phyloP scores from a whole-genome alignment of 2,329 filamentous ascomycete species.

The Lasiodiplodia sp. region DNA sequence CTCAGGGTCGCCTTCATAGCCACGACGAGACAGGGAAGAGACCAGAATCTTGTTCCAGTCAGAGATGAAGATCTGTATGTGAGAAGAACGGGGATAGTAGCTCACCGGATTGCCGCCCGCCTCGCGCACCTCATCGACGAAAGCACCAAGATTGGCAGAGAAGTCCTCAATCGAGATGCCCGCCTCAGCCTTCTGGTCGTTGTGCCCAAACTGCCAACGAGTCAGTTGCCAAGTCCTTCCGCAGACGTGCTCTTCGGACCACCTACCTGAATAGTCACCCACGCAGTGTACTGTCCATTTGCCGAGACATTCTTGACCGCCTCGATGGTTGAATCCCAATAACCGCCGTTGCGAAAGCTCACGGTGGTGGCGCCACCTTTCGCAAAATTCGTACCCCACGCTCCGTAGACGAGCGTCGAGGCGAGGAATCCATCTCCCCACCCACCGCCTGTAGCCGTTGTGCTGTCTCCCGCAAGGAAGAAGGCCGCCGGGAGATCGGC shows the following conservation, averaged over 20 bases:
- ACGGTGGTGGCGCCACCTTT: conserved; percentile 59
- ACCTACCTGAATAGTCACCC: conserved; percentile 59
- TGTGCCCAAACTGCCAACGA: conserved; percentile 65
- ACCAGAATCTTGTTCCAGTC: conserved; percentile 14
- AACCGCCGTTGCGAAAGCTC: conserved; percentile 59
- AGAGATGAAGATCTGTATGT: neutral
- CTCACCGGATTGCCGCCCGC: conserved; percentile 43
- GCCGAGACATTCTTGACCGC: conserved; percentile 48
- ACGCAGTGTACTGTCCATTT: conserved; percentile 50
- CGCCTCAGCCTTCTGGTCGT: conserved; percentile 63
- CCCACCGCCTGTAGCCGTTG: conserved; percentile 47
- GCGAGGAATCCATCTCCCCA: conserved; percentile 67
- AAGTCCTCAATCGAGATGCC: conserved; percentile 58
- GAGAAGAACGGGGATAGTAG: neutral
- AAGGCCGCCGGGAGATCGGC: conserved; percentile 32
- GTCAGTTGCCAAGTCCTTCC: neutral
- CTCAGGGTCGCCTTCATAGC: neutral
- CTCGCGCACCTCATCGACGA: conserved; percentile 42
- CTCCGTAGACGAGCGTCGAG: conserved; percentile 55
- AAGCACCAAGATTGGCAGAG: conserved; percentile 58
- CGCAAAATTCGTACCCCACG: conserved; percentile 62
- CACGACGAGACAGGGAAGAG: conserved; percentile 17
- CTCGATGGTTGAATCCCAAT: conserved; percentile 60
- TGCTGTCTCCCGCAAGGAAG: conserved; percentile 47
- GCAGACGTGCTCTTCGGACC: neutral